Conservation (phyloP, 257 asterid species). For the Cordia subcordata region DNA sequence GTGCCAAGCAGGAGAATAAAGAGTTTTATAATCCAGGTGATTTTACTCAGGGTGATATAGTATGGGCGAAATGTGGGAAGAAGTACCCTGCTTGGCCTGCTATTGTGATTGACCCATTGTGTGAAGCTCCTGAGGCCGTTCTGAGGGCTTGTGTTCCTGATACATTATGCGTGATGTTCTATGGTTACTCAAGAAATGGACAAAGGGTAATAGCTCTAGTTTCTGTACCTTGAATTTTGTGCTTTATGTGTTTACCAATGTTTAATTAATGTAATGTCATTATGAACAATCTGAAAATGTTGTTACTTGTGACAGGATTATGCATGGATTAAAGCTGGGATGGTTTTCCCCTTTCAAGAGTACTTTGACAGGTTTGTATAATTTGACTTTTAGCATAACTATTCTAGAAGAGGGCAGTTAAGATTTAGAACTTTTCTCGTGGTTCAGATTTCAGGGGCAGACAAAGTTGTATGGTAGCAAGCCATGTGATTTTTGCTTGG, state of each 20-base stretch:
- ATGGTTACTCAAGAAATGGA: slow-evolving; percentile 65
- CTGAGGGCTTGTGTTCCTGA: slow-evolving; percentile 71
- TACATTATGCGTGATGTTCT: slow-evolving; percentile 90
- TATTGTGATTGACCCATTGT: slow-evolving; percentile 67
- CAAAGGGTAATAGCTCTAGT: slow-evolving; percentile 53
- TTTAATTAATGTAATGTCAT: neutral
- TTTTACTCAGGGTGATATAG: slow-evolving; percentile 63
- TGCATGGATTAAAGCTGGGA: slow-evolving; percentile 92
- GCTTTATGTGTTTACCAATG: slow-evolving; percentile 5
- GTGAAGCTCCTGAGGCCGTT: slow-evolving; percentile 77
- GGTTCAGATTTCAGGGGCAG: slow-evolving; percentile 84
- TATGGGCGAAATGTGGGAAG: slow-evolving; percentile 97
- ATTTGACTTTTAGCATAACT: slow-evolving; percentile 9
- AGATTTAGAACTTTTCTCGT: slow-evolving; percentile 15
- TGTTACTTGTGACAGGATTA: slow-evolving; percentile 52
- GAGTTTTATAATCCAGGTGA: slow-evolving; percentile 55
- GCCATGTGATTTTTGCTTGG: slow-evolving; percentile 61
- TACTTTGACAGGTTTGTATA: slow-evolving; percentile 67
- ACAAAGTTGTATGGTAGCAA: slow-evolving; percentile 89
- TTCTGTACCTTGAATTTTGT: neutral
- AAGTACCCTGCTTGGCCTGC: slow-evolving; percentile 96
- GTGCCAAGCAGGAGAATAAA: slow-evolving; percentile 29
- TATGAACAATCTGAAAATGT: neutral
- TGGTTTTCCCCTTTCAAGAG: slow-evolving; percentile 81
- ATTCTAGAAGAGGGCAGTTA: slow-evolving; percentile 1